Evolutionary conservation across 2,329 filamentous ascomycete species (phyloP).

Genomic region (Paraconiothyrium sp.): DNA sequence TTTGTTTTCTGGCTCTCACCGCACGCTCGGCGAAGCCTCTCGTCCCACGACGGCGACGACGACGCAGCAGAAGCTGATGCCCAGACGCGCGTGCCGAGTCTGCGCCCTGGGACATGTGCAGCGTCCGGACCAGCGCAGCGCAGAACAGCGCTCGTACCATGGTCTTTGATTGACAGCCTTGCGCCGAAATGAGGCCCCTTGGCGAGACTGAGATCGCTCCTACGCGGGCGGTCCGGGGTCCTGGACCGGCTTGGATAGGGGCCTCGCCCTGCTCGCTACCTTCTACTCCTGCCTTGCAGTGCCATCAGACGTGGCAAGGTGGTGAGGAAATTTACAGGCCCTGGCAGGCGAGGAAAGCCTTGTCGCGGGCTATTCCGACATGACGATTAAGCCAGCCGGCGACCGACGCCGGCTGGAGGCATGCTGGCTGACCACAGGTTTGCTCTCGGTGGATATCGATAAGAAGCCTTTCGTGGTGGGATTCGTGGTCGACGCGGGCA

Average conservation of each 20-base stretch:
- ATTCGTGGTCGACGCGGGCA: conserved; percentile 12
- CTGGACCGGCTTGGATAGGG: conserved; percentile 27
- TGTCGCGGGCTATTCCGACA: conserved; percentile 17
- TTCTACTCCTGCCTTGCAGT: not conserved
- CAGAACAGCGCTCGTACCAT: conserved; percentile 3
- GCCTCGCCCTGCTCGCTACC: conserved; percentile 24
- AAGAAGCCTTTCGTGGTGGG: conserved; percentile 14
- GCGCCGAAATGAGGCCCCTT: conserved; percentile 35
- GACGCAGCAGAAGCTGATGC: conserved; percentile 15
- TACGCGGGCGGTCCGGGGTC: conserved; percentile 31
- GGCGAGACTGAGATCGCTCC: conserved; percentile 37
- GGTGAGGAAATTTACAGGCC: conserved; percentile 12
- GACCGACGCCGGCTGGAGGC: not conserved
- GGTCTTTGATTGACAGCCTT: conserved; percentile 16
- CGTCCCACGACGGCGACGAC: conserved; percentile 17
- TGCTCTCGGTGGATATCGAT: conserved; percentile 30
- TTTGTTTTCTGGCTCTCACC: conserved; percentile 30
- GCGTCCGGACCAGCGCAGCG: not conserved
- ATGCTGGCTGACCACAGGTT: conserved; percentile 13
- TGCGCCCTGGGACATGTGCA: conserved; percentile 1
- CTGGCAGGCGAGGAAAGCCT: conserved; percentile 20
- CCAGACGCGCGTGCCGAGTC: conserved; percentile 15
- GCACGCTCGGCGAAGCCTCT: conserved; percentile 20
- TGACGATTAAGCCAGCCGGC: conserved; percentile 7
- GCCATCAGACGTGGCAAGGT: conserved; percentile 22